Base-by-base conservation (phyloP, 148 eudicot species). In the Vaccinium vitisidaea region DNA sequence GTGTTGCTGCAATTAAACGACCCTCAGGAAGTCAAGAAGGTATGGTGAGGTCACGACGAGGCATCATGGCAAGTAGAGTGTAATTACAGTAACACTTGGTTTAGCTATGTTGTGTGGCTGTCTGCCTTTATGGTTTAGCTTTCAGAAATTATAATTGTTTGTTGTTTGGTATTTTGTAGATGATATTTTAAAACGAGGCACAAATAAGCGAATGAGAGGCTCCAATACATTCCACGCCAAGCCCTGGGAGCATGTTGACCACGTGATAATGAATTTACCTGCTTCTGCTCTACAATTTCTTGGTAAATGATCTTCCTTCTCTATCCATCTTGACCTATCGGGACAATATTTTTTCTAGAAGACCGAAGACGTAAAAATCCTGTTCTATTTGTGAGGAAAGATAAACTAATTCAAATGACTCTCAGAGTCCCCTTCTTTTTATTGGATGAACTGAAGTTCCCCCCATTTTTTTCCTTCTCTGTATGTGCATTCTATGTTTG, bases 261-360 rank as follows among this genome's bases (percentile, higher is more conserved):
- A 80, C 73, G 13, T 80, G 67, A 80, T 80, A 80, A 80, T 80
- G 83, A 80, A 80, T 61, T 80, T 80, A n/a, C 83, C 83, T 39
- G 98, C 98, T 77, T 94, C 98, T 80, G 98, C 98, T 77, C 79
- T 95, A 59, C 85, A 97, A 70, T 97, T 97, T 88, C 94, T 96
- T 49, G 99, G 99, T 95, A 92, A 86, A 65, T 85, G 19, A 76
- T 81, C 16, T 50, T 4, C 59, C 0, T 71, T 43, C 54, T 54
- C 56, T 53, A 3, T 61, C 3, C 63, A 25, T 63, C 10, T 85
- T 53, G 25, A 50, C 15, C 8, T 67, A 14, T 25, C 48, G 15
- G 13, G 30, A 46, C 18, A 7, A 4, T 25, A 69, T 10, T 52
- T 32, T 50, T 30, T 49, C 46, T 27, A 5, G 78, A 53, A 25